Evolutionary conservation across 2,329 filamentous ascomycete genomes (phyloP), one percentile per base, ranked within the genome.

Genomic region (Nigrospora osmanthi): DNA sequence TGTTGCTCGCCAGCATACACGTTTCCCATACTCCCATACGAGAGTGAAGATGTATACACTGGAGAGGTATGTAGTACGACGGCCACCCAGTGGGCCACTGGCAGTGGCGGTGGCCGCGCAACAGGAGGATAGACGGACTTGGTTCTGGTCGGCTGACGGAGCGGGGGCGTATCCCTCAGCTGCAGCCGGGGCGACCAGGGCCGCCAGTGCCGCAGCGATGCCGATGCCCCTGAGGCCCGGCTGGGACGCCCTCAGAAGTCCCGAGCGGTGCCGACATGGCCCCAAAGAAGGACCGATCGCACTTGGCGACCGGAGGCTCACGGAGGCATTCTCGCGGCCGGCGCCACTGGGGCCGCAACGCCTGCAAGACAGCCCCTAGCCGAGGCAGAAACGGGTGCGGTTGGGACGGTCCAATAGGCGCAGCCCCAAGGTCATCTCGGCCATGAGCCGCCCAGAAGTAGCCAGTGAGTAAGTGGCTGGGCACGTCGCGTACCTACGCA

Each of bases 241-340:
- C 23, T 28, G 34, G 34, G 14, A 37, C 35, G 41, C 43, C 39
- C 40, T 47, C 47, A 49, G 48, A 51, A 48, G 48, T 51, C 47
- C 52, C 52, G 52, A 54, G 44, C 44, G 46, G 45, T 47, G 46
- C 51, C 49, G 46, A 48, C 46, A 34, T 38, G 45, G 45, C 44
- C 43, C 46, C 41, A 31, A 43, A 47, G 45, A 48, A 51, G 50
- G 52, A 52, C 52, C 52, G 52, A 54, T 51, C 47, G 35, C 30
- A 28, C 23, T 10, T 28, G 23, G 23, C 23, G 23, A 6, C 23
- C 23, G 23, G 23, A 28, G 23, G 23, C 23, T 28, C 23, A 28
- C 23, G 23, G 23, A 28, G 7, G 9, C 23, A 28, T 28, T 28
- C 23, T 28, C 23, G 23, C 23, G 2, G 23, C 23, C 23, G 23